Evolutionary conservation across 345 rosid species (phyloP).

Genomic region (Bretschneidera sinensis): DNA sequence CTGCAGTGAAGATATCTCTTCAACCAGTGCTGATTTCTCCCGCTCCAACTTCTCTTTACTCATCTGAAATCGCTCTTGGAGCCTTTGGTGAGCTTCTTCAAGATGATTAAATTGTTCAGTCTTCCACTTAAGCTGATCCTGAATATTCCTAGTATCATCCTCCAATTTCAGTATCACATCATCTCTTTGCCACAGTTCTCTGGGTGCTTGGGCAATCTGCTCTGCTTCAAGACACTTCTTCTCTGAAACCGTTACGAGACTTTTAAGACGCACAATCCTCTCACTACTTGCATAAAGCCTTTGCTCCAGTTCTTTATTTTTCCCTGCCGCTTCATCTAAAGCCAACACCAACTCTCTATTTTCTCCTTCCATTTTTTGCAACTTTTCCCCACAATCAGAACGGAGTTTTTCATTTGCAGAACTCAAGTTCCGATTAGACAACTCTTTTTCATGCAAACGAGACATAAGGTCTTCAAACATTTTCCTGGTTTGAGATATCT

Average conservation of each 20-base stretch:
- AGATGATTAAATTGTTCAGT: constrained; percentile 9
- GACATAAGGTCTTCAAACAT: not conserved
- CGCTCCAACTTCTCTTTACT: not conserved
- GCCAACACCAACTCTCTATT: too few species aligned
- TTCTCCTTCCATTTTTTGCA: too few species aligned
- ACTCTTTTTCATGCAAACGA: constrained; percentile 11
- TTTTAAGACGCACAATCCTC: not conserved
- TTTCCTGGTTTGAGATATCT: constrained; percentile 8
- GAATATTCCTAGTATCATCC: constrained; percentile 6
- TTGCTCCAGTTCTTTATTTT: constrained; percentile 6
- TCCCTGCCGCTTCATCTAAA: constrained; percentile 8
- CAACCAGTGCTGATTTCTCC: not conserved
- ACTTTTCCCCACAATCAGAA: too few species aligned
- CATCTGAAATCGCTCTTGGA: constrained; percentile 4
- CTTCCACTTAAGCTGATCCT: constrained; percentile 13
- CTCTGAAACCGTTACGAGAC: not conserved
- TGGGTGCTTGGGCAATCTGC: not conserved
- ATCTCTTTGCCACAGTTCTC: constrained; percentile 4
- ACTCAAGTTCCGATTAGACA: constrained; percentile 3
- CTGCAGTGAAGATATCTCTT: constrained; percentile 1
- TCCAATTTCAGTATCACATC: constrained; percentile 10
- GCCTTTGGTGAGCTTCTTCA: constrained; percentile 6
- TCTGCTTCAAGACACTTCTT: constrained; percentile 8
- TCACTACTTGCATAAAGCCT: not conserved
- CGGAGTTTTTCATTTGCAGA: constrained; percentile 8